Conservation (phyloP, 2,329 filamentous ascomycete genomes). For the Tolypocladium guangdongense region DNA sequence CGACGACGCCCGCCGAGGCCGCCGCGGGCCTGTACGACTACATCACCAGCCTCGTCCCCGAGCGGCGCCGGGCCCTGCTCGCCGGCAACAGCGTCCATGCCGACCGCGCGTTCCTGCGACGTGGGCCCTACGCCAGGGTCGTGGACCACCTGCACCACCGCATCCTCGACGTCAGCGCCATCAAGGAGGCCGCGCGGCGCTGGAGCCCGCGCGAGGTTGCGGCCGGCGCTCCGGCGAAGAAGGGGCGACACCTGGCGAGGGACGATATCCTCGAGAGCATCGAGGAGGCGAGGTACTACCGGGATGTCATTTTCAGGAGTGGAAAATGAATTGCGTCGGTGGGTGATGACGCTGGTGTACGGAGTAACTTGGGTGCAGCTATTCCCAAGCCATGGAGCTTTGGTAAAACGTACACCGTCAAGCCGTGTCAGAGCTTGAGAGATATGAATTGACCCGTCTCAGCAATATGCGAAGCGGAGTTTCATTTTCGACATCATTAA, state of each 20-base stretch:
- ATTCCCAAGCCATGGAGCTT: neutral
- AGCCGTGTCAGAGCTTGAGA: neutral
- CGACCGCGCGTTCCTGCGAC: conserved; percentile 70
- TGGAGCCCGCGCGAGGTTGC: conserved; percentile 51
- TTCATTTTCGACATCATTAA: neutral
- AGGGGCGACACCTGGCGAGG: conserved; percentile 67
- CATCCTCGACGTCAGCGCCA: conserved; percentile 79
- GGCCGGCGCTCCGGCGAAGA: conserved; percentile 58
- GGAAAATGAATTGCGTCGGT: too few relatives aligned
- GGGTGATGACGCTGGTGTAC: neutral
- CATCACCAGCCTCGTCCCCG: conserved; percentile 60
- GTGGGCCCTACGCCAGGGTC: conserved; percentile 62
- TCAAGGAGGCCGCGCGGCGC: conserved; percentile 80
- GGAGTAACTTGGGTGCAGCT: neutral
- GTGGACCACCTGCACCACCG: conserved; percentile 76
- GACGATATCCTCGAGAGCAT: conserved; percentile 95
- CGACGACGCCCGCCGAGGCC: conserved; percentile 59
- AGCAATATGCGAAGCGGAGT: neutral
- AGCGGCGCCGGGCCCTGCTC: conserved; percentile 56
- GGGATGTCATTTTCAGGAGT: conserved; percentile 51
- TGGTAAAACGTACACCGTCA: too few relatives aligned
- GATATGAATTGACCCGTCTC: neutral
- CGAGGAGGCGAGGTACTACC: conserved; percentile 78
- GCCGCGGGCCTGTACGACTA: conserved; percentile 66
- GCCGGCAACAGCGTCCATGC: conserved; percentile 92